phyloP scores from a whole-genome alignment of 306 rosid genomes.

The Gastrolobium bilobum region DNA sequence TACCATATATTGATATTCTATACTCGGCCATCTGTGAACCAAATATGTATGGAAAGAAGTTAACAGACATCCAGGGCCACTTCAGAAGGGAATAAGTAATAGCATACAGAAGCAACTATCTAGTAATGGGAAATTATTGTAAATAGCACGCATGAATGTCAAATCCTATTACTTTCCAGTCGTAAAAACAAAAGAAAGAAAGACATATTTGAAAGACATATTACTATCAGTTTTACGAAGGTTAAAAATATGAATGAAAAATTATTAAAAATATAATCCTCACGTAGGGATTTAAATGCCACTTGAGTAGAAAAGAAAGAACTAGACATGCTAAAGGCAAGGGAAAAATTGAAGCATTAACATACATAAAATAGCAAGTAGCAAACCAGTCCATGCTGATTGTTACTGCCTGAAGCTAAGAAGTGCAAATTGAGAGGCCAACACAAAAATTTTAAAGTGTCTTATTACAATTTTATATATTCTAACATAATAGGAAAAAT shows the following conservation, averaged over 20 bases:
- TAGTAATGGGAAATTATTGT: background rate
- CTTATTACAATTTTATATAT: background rate
- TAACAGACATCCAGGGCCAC: constrained; percentile 28
- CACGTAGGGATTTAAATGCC: background rate
- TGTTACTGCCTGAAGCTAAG: background rate
- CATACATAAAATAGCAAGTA: background rate
- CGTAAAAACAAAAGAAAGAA: background rate
- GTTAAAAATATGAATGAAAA: constrained; percentile 7
- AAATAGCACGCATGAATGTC: background rate
- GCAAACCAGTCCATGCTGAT: background rate
- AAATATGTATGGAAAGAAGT: constrained; percentile 1
- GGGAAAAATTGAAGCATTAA: background rate
- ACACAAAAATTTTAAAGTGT: background rate
- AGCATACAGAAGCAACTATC: constrained; percentile 10
- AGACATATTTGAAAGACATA: background rate
- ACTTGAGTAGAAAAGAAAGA: background rate
- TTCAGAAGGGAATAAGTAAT: constrained; percentile 14
- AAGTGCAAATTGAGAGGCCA: background rate
- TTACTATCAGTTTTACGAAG: background rate
- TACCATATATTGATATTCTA: constrained; percentile 93
- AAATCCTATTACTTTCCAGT: background rate
- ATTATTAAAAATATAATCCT: background rate
- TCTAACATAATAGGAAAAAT: constrained; percentile 1
- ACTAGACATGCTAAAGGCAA: constrained; percentile 1
- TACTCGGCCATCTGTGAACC: constrained; percentile 97